Conservation (phyloP, 148 eudicot species). For the Rhododendron mucronatum region DNA sequence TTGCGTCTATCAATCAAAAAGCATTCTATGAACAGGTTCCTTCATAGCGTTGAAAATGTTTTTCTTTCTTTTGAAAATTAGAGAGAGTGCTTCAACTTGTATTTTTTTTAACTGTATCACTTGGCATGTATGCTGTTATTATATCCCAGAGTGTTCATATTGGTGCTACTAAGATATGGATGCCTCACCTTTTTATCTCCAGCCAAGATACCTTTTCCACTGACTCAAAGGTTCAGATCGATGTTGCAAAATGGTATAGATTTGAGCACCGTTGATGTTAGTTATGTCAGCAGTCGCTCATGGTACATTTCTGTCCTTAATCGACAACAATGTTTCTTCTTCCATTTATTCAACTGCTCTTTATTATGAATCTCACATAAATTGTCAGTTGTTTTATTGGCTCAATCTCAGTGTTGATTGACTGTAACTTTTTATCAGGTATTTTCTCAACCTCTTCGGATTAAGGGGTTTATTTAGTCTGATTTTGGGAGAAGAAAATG, state of each 20-base stretch:
- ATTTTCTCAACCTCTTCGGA: conserved; percentile 93
- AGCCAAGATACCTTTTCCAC: conserved; percentile 97
- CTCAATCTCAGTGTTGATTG: conserved; percentile 14
- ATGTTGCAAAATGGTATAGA: conserved; percentile 98
- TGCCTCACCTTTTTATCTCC: conserved; percentile 14
- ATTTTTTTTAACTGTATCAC: background rate
- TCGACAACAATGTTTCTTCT: background rate
- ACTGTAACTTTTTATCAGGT: conserved; percentile 43
- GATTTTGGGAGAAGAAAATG: conserved; percentile 94
- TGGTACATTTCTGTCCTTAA: conserved; percentile 43
- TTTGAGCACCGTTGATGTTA: conserved; percentile 96
- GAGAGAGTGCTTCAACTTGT: background rate
- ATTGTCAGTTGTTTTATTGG: background rate
- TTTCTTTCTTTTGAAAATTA: background rate
- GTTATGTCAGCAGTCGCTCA: conserved; percentile 97
- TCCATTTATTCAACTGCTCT: conserved; percentile 3
- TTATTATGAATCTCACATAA: background rate
- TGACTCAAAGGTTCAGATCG: conserved; percentile 94
- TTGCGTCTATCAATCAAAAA: background rate
- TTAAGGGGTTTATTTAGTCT: conserved; percentile 91
- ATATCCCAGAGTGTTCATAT: background rate
- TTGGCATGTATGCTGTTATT: background rate
- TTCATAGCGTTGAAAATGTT: background rate
- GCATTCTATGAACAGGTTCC: no score
- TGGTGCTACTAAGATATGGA: background rate